A percentile compares a stretch with the other conserved stretches of the same genome.
Conservation (phyloP, 495 filamentous ascomycete species). For the Aspergillus biplanus region DNA sequence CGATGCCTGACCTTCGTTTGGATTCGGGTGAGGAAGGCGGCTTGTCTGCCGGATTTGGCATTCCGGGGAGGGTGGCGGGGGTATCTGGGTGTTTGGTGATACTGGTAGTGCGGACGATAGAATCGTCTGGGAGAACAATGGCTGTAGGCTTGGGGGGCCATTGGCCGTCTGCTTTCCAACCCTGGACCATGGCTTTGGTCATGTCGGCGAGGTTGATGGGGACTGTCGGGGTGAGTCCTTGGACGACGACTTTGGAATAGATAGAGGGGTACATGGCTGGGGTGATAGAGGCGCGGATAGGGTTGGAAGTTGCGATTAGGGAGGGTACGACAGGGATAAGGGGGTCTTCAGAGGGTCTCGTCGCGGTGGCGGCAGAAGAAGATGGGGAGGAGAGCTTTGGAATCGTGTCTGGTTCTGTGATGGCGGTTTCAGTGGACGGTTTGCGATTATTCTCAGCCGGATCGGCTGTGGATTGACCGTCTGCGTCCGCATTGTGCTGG, state of each 20-base stretch:
- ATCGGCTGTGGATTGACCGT: slow-evolving; percentile 16
- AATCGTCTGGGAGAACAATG: slow-evolving; percentile 40
- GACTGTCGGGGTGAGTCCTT: slow-evolving; percentile 75
- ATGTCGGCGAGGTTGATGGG: slow-evolving; percentile 87
- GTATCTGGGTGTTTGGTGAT: slow-evolving; percentile 17
- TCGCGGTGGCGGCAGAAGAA: slow-evolving; percentile 24
- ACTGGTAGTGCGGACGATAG: slow-evolving; percentile 24
- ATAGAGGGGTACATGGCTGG: slow-evolving; percentile 76
- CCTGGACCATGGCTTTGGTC: slow-evolving; percentile 78
- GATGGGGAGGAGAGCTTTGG: slow-evolving; percentile 9
- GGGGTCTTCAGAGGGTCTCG: slow-evolving; percentile 35
- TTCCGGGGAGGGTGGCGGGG: slow-evolving; percentile 9
- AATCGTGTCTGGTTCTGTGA: slow-evolving; percentile 37
- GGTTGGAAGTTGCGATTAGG: slow-evolving; percentile 67
- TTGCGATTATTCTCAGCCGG: slow-evolving; percentile 17
- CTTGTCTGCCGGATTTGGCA: slow-evolving; percentile 18
- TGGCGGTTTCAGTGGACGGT: slow-evolving; percentile 35
- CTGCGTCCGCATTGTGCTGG: slow-evolving; percentile 29
- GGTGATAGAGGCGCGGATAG: slow-evolving; percentile 73
- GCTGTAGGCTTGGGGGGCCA: slow-evolving; percentile 76
- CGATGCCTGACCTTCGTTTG: slow-evolving; percentile 43
- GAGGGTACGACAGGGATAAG: slow-evolving; percentile 66
- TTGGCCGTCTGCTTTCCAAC: slow-evolving; percentile 92
- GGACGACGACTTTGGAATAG: slow-evolving; percentile 83
- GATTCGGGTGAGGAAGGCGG: slow-evolving; percentile 28